These are phyloP conservation scores for Phytophthora litchii DNA, from an alignment of 352 stramenopile species.

Conservation along the genomic window DNA sequence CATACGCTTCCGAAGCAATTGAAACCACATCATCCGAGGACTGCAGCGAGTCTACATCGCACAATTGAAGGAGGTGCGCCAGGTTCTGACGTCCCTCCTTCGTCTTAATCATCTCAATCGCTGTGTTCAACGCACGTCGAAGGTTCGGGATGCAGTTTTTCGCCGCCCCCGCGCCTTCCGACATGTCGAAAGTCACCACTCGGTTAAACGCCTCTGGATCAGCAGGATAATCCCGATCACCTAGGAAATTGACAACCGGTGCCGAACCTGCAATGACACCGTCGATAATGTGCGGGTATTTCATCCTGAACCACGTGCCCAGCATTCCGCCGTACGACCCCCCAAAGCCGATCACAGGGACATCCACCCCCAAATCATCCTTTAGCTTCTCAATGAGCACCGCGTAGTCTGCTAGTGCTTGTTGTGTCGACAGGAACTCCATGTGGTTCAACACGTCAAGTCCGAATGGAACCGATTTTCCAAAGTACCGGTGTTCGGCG, in stretches of 20 bases:
- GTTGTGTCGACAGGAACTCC: constrained; percentile 81
- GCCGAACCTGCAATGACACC: constrained; percentile 69
- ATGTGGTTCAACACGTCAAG: constrained; percentile 57
- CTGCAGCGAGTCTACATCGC: constrained; percentile 27
- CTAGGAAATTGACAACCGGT: constrained; percentile 61
- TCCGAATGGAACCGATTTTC: constrained; percentile 67
- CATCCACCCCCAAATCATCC: constrained; percentile 37
- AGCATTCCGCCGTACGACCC: constrained; percentile 85
- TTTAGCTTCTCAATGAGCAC: constrained; percentile 61
- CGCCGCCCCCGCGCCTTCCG: constrained; percentile 32
- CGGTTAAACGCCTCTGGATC: constrained; percentile 52
- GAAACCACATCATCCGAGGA: constrained; percentile 33
- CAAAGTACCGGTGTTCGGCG: constrained; percentile 82
- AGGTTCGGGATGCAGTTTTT: constrained; percentile 49
- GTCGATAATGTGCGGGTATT: constrained; percentile 78
- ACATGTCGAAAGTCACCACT: constrained; percentile 52
- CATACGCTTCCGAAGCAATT: constrained; percentile 27
- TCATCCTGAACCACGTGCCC: constrained; percentile 72
- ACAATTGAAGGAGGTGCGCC: constrained; percentile 33
- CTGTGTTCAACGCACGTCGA: constrained; percentile 23
- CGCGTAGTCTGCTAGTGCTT: constrained; percentile 82
- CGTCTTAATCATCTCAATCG: constrained; percentile 23
- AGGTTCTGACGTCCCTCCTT: constrained; percentile 31
- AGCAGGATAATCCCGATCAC: constrained; percentile 44
- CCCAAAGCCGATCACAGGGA: constrained; percentile 73